These are phyloP conservation scores for Vanderwaltozyma tropicalis DNA, from an alignment of 805 yeast genomes.

Conservation along the genomic window DNA sequence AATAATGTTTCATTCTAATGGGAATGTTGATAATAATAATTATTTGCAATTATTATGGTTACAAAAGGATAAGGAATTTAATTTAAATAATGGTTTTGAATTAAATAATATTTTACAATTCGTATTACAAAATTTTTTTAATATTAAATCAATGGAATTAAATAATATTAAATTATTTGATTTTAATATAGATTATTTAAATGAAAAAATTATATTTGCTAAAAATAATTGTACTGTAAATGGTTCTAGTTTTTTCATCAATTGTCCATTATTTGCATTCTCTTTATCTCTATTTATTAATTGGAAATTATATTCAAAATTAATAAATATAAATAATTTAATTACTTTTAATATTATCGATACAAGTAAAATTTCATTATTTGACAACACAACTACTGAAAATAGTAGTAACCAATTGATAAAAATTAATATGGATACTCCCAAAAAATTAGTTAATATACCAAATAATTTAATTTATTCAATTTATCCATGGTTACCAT, in stretches of 20 bases:
- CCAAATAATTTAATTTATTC: slow-evolving; percentile 15
- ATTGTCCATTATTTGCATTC: slow-evolving; percentile 26
- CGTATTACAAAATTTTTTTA: slow-evolving; percentile 21
- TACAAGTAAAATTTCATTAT: neutral
- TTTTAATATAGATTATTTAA: neutral
- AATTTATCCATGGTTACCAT: slow-evolving; percentile 26
- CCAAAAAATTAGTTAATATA: slow-evolving; percentile 3
- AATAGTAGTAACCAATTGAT: no score
- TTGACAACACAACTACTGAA: neutral
- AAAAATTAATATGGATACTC: no score
- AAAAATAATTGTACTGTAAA: neutral
- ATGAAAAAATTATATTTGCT: neutral
- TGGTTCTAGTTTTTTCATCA: no score
- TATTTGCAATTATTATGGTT: no score
- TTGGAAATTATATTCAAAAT: slow-evolving; percentile 20
- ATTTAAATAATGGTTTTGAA: slow-evolving; percentile 5
- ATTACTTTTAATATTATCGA: slow-evolving; percentile 14
- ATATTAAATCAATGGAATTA: slow-evolving; percentile 13
- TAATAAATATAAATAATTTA: slow-evolving; percentile 15
- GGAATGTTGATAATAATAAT: no score
- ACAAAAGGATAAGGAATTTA: neutral
- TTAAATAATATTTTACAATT: slow-evolving; percentile 21
- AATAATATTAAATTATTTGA: neutral
- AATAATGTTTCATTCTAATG: no score
- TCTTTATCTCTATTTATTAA: slow-evolving; percentile 22